Evolutionary conservation across 345 rosid species (phyloP).

Genomic region (Brassica incana): DNA sequence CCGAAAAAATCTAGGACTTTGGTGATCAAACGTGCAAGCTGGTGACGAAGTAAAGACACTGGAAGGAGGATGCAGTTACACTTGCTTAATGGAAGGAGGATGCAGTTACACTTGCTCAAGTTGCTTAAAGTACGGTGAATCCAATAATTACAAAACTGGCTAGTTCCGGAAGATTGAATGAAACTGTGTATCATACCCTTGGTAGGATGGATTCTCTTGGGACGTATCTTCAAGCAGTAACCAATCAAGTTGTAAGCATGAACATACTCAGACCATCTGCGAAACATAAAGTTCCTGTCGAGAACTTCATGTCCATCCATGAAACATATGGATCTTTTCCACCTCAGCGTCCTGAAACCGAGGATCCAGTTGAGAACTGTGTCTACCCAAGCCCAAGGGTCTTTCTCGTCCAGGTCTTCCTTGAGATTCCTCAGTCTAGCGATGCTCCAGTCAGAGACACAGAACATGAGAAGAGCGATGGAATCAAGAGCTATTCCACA

Average conservation of each 20-base stretch:
- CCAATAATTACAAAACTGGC: neutral
- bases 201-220: slow-evolving; percentile 32
- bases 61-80: neutral
- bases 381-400: neutral
- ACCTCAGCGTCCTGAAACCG: slow-evolving; percentile 22
- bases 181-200: slow-evolving; percentile 24
- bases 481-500: slow-evolving; percentile 60
- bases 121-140: neutral
- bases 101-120: neutral
- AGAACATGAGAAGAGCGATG: slow-evolving; percentile 48
- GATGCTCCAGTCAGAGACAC: slow-evolving; percentile 62
- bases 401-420: slow-evolving; percentile 17
- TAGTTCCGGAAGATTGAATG: neutral
- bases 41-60: neutral
- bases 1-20: slow-evolving; percentile 15
- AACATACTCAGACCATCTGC: slow-evolving; percentile 60
- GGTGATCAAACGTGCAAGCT: neutral
- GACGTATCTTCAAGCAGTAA: slow-evolving; percentile 45
- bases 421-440: slow-evolving; percentile 24
- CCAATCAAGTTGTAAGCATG: slow-evolving; percentile 52
- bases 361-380: slow-evolving; percentile 25
- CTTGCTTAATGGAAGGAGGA: neutral
- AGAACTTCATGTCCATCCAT: slow-evolving; percentile 26
- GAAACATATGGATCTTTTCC: slow-evolving; percentile 7
- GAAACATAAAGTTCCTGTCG: slow-evolving; percentile 35